These are phyloP conservation scores for Macrotyloma uniflorum DNA, from an alignment of 306 rosid genomes.

Conservation along the genomic window DNA sequence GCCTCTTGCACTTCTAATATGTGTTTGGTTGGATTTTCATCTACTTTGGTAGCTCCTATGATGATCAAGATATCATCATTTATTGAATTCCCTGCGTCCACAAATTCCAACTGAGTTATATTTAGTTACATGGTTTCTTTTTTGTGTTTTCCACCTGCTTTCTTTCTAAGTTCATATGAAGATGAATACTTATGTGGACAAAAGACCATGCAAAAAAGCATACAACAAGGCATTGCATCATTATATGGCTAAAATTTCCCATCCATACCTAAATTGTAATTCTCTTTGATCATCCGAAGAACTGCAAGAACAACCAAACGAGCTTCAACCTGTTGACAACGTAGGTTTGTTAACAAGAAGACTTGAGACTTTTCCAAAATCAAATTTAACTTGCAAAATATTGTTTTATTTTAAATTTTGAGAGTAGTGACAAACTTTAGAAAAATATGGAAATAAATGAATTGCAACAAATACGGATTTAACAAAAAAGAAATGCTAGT, in stretches of 20 bases:
- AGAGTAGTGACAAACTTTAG: background rate
- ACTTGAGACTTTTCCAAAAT: slow-evolving; percentile 26
- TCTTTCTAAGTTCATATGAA: slow-evolving; percentile 19
- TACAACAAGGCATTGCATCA: slow-evolving; percentile 14
- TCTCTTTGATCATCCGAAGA: slow-evolving; percentile 93
- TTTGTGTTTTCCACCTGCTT: background rate
- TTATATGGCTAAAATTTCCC: slow-evolving; percentile 13
- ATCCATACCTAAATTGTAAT: slow-evolving; percentile 63
- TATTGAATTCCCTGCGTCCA: slow-evolving; percentile 65
- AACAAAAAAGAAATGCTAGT: background rate
- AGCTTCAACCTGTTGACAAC: slow-evolving; percentile 84
- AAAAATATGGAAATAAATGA: slow-evolving; percentile 28
- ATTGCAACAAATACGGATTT: slow-evolving; percentile 9
- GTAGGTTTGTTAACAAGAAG: slow-evolving; percentile 36
- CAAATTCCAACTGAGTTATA: slow-evolving; percentile 36
- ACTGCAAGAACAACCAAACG: slow-evolving; percentile 90
- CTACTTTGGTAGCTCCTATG: slow-evolving; percentile 66
- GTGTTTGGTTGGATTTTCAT: slow-evolving; percentile 43
- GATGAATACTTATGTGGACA: background rate
- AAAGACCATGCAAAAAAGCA: slow-evolving; percentile 1
- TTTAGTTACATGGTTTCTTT: background rate
- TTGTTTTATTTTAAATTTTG: background rate
- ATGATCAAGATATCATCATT: slow-evolving; percentile 79
- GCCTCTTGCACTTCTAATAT: slow-evolving; percentile 65
- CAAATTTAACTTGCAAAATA: slow-evolving; percentile 23